Percentiles rank a stretch among this genome's conserved stretches.
Conservation (phyloP, 495 filamentous ascomycete species). For the Friedmanniomyces simplex region DNA sequence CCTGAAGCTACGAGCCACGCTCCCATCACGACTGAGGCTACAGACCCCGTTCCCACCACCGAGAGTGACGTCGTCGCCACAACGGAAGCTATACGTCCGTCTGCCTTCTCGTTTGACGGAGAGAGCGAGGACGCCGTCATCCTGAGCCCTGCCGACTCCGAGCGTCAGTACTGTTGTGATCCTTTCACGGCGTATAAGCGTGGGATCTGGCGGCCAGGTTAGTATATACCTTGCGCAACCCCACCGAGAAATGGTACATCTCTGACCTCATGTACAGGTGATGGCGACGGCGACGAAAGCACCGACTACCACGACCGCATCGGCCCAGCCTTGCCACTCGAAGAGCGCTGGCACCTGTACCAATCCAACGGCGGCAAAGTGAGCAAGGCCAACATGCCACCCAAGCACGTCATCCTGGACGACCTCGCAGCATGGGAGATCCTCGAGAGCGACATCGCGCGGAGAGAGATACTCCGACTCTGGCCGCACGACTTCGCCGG, state of each 20-base stretch:
- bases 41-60: too few relatives aligned
- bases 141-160: conserved; percentile 5
- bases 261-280: not conserved
- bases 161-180: conserved; percentile 8
- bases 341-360: conserved; percentile 17
- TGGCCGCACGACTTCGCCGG: conserved; percentile 26
- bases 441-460: conserved; percentile 9
- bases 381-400: conserved; percentile 22
- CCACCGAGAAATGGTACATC: not conserved
- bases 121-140: not conserved
- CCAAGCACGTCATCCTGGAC: conserved; percentile 26
- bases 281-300: conserved; percentile 12
- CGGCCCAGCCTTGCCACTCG: conserved; percentile 1
- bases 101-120: too few relatives aligned
- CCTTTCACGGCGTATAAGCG: not conserved
- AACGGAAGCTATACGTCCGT: too few relatives aligned
- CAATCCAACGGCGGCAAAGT: conserved; percentile 12
- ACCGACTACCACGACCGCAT: conserved; percentile 10
- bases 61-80: too few relatives aligned
- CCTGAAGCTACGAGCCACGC: too few relatives aligned
- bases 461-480: conserved; percentile 1
- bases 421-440: conserved; percentile 23
- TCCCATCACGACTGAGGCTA: too few relatives aligned
- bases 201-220: conserved; percentile 12
- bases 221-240: too few relatives aligned